These are phyloP conservation scores for Paxillus rubicundulus DNA, from an alignment of 768 basidiomycete species.

Conservation along the genomic window DNA sequence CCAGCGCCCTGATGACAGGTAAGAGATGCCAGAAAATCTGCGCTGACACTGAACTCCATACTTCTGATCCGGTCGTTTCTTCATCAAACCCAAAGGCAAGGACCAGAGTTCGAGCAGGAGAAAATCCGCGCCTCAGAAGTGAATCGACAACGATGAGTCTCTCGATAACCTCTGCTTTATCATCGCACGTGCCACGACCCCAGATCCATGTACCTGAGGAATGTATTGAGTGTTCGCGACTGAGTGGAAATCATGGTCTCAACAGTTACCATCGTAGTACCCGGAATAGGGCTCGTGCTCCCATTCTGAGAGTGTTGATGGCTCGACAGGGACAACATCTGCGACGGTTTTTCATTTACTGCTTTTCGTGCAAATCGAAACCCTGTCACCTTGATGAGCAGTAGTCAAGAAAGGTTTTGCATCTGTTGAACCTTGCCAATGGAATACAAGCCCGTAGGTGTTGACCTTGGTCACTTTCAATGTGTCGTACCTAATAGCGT, in stretches of 20 bases:
- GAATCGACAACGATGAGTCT: constrained; percentile 74
- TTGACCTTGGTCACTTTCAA: constrained; percentile 54
- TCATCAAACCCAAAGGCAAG: constrained; percentile 52
- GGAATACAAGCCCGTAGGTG: constrained; percentile 55
- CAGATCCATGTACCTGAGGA: constrained; percentile 56
- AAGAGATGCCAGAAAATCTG: too few relatives aligned
- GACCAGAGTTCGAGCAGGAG: constrained; percentile 30
- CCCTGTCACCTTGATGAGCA: constrained; percentile 46
- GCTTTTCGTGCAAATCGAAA: neutral
- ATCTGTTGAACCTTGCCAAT: constrained; percentile 51
- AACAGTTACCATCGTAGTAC: constrained; percentile 43
- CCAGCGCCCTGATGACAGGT: neutral
- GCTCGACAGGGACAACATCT: constrained; percentile 67
- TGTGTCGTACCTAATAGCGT: constrained; percentile 38
- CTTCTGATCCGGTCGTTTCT: constrained; percentile 41
- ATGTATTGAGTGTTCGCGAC: neutral
- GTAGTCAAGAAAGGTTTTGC: constrained; percentile 50
- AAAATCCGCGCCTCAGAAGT: constrained; percentile 48
- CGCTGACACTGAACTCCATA: constrained; percentile 7
- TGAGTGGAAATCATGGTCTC: neutral
- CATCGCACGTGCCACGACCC: constrained; percentile 74
- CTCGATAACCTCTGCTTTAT: constrained; percentile 67
- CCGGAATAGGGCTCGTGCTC: constrained; percentile 59
- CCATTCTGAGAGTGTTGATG: constrained; percentile 53
- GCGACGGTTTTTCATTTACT: neutral